Evolutionary conservation across 1,139 yeast genomes (phyloP), one percentile per base, ranked within the genome.

Genomic region (Suhomyces anneliseae): DNA sequence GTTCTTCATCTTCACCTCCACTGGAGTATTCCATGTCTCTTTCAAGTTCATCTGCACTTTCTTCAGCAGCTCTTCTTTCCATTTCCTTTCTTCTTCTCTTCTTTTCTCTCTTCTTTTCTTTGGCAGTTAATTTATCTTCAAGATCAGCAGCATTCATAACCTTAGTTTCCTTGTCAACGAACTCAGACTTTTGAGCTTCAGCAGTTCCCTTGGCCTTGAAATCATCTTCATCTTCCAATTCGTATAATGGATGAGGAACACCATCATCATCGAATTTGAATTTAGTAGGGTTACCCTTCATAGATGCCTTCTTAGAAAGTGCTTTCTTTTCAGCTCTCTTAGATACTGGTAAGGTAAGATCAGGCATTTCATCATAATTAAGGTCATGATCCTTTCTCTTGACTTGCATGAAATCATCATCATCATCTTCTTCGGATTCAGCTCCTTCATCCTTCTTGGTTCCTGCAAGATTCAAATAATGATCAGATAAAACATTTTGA

Each of bases 261-360:
- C 99, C 99, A 3, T 93, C 97, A 54, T 93, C 99, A 62, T 93
- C 99, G 64, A 93, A 93, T 47, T 81, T 78, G 57, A 93, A 68
- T 65, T 90, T 93, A 32, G 89, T 81, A 14, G 97, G 85, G 51
- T 82, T 81, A 8, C 90, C 87, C 51, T 79, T 80, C 24, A 78
- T 68, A n/a, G 88, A 79, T 11, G 84, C 82, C 64, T 92, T 93
- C 70, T 87, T 90, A 8, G 97, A 88, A 43, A 90, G 75, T 0
- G 98, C 97, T 54, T 82, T 85, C 74, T 90, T 93, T 40, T 83
- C 84, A n/a, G 87, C 86, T 59, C 99, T 79, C 62, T 88, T 93
- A 3, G 98, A 92, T 0, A 84, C 83, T 19, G 93, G 89, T 1
- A 74, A 62, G 24, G 62, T 55, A 58, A 80, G 69, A 51, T 76